Base-by-base conservation (phyloP, 2,329 filamentous ascomycete species). In the Stromatinia cepivora region DNA sequence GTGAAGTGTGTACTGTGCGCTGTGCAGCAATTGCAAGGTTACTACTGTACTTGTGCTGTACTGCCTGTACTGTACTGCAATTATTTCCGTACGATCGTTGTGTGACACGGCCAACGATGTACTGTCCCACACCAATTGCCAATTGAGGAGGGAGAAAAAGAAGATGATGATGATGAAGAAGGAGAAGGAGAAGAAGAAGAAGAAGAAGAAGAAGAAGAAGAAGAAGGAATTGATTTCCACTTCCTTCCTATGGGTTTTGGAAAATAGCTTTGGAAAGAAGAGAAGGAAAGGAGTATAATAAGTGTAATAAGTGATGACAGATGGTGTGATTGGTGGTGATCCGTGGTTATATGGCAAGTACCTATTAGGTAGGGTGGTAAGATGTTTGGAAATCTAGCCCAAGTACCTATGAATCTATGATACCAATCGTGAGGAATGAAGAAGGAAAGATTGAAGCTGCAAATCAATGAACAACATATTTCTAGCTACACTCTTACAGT, bases 101-200 rank as follows among this genome's bases (percentile, higher is more conserved):
- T 52, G 59, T 63, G 59, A 36, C 31, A 52, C 59, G 31, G 46
- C 45, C 59, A 63, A 63, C 59, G 59, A 63, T 63, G 46, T 63
- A 63, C 31, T 17, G 59, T 63, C 46, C 31, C 59, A 52, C 46
- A 15, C 31, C 22, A 22, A 39, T 36, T 25, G 59, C 59, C 31
- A 52, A 52, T 63, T 15, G 31, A 39, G 59, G 45, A 28, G 8
- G 46, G 25, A 11, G 31, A 36, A 57, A 20, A 57, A 5, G 53
- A 31, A 11, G 53, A 22, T 13, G 10, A 39, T 3, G 36, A 13
- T 11, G 39, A 42, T 5, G 39, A 13, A 15, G 39, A 3, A 31
- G 31, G 4, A 31, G 31, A 31, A 31, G 31, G 4, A 31, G 31
- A 31, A 31, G 25, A 13, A 28, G 50, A 31, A 20, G 28, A 53